A percentile compares a stretch with the other conserved stretches of the same genome.
Evolutionary conservation across 164 flowering plant genomes (phyloP).

Genomic region (Brasenia schreberi): DNA sequence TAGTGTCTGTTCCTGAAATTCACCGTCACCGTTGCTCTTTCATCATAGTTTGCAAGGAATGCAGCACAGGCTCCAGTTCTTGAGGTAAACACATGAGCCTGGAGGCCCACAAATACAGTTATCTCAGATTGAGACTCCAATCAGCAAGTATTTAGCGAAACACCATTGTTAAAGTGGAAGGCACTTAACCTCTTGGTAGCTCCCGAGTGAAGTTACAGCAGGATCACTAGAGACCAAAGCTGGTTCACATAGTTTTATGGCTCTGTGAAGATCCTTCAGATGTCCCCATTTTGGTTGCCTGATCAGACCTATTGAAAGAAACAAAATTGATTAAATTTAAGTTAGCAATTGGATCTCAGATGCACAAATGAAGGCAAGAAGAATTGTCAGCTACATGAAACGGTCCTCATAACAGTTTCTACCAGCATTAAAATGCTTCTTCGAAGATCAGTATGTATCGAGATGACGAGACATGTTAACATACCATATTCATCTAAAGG

Average conservation of each 20-base stretch:
- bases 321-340: background rate
- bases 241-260: slow-evolving; percentile 86
- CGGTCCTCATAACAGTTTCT: no score
- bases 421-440: background rate
- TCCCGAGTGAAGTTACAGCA: slow-evolving; percentile 57
- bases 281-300: slow-evolving; percentile 99
- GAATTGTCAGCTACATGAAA: background rate
- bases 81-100: slow-evolving; percentile 66
- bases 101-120: no score
- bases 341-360: no score
- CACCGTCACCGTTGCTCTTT: slow-evolving; percentile 27
- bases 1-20: slow-evolving; percentile 33
- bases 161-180: background rate
- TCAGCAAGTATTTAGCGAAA: background rate
- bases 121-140: background rate
- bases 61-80: slow-evolving; percentile 53
- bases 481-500: slow-evolving; percentile 96
- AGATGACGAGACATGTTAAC: background rate
- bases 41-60: slow-evolving; percentile 50
- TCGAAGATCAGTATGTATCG: no score
- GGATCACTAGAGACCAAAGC: slow-evolving; percentile 76
- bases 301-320: slow-evolving; percentile 37
- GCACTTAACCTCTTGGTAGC: slow-evolving; percentile 67
- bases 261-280: slow-evolving; percentile 85
- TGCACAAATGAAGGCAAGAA: background rate